Evolutionary conservation across 1,139 yeast species (phyloP).

Genomic region (Yamadazyma friedrichii): DNA sequence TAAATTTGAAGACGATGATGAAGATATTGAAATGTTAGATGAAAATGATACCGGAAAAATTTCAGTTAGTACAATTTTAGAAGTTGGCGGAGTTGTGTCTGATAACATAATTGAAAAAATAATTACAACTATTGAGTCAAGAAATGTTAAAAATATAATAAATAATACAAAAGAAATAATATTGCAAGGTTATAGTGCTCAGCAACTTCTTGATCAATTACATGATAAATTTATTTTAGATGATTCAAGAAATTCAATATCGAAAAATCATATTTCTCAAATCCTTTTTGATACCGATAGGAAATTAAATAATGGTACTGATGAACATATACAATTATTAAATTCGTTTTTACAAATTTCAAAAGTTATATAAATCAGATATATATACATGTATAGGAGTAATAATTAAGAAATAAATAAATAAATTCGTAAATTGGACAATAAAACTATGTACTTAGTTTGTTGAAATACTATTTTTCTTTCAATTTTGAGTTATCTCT

Average conservation of each 20-base stretch:
- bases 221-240: conserved; percentile 71
- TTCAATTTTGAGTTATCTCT: not conserved
- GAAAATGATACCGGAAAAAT: conserved; percentile 31
- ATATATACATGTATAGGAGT: not conserved
- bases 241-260: conserved; percentile 49
- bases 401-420: not conserved
- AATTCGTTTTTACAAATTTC: conserved; percentile 65
- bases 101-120: conserved; percentile 47
- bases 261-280: conserved; percentile 65
- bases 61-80: conserved; percentile 51
- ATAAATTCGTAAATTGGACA: not conserved
- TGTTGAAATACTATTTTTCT: too few relatives aligned
- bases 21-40: conserved; percentile 18
- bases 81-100: conserved; percentile 86
- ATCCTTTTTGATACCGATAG: conserved; percentile 74
- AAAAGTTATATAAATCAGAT: conserved; percentile 25
- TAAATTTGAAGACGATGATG: conserved; percentile 13
- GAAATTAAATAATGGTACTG: conserved; percentile 79
- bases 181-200: conserved; percentile 84
- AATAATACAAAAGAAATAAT: conserved; percentile 53
- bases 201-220: conserved; percentile 73
- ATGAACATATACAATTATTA: conserved; percentile 82
- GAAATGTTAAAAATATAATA: conserved; percentile 38
- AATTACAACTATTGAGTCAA: conserved; percentile 36
- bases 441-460: too few relatives aligned